Evolutionary conservation across 192 early-diverging fungal genomes (phyloP).

Genomic region (Funneliformis geosporum): DNA sequence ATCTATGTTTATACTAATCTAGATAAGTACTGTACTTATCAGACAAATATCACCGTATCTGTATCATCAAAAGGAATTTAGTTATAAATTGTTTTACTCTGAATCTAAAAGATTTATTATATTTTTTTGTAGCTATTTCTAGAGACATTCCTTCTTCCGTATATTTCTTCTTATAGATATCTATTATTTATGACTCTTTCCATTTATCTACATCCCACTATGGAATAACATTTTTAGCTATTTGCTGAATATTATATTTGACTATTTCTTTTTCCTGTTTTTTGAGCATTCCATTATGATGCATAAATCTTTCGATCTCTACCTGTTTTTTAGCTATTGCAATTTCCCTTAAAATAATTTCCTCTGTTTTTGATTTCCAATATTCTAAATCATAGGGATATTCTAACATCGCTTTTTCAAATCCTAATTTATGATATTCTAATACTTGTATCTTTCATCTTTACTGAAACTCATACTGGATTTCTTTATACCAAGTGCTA

Average conservation of each 20-base stretch:
- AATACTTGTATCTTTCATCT: slow-evolving; percentile 3
- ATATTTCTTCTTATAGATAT: no score
- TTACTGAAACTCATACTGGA: neutral
- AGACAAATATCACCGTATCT: no score
- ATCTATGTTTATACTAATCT: no score
- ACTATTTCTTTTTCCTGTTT: neutral
- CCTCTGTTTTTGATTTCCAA: neutral
- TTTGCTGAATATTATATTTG: neutral
- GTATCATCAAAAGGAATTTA: no score
- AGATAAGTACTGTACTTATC: no score
- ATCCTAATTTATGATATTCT: slow-evolving; percentile 3
- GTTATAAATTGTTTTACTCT: no score
- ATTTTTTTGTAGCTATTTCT: no score
- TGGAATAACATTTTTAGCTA: neutral
- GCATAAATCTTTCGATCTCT: neutral
- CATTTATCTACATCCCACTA: slow-evolving; percentile 2
- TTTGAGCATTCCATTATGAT: neutral
- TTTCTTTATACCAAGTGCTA: slow-evolving; percentile 12
- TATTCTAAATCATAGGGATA: slow-evolving; percentile 1
- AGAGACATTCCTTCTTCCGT: no score
- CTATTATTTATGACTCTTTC: no score
- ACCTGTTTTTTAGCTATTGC: neutral
- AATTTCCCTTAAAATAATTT: neutral
- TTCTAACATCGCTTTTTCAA: slow-evolving; percentile 4
- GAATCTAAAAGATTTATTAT: no score